A percentile compares a stretch with the other conserved stretches of the same genome.
Conservation (phyloP, 805 yeast genomes). For the Starmerella riodocensis region DNA sequence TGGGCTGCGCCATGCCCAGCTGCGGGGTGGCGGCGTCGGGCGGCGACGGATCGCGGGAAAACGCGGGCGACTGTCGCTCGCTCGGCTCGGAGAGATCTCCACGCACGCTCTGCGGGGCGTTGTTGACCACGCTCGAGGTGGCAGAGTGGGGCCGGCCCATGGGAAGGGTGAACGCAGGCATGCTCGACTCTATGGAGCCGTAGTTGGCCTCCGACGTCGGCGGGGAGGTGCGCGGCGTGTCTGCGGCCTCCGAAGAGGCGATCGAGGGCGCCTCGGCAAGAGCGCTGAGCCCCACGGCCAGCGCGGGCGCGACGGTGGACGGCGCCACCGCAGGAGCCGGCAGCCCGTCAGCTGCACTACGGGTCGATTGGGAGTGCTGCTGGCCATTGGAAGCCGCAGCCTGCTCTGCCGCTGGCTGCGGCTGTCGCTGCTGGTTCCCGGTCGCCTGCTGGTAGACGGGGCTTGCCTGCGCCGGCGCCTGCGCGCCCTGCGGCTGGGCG, state of each 20-base stretch:
- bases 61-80: slow-evolving; percentile 22
- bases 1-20: background rate
- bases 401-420: too few relatives aligned
- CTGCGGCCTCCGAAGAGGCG: slow-evolving; percentile 4
- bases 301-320: too few relatives aligned
- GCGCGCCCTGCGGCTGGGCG: too few relatives aligned
- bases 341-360: too few relatives aligned
- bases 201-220: slow-evolving; percentile 14
- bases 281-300: too few relatives aligned
- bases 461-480: too few relatives aligned
- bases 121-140: slow-evolving; percentile 83
- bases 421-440: too few relatives aligned
- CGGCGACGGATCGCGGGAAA: slow-evolving; percentile 1
- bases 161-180: slow-evolving; percentile 31
- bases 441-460: too few relatives aligned
- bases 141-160: slow-evolving; percentile 59
- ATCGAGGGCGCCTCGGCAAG: too few relatives aligned
- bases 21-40: background rate
- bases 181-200: slow-evolving; percentile 4
- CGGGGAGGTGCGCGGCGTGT: slow-evolving; percentile 14
- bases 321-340: too few relatives aligned
- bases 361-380: too few relatives aligned
- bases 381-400: too few relatives aligned
- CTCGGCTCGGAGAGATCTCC: slow-evolving; percentile 41
- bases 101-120: slow-evolving; percentile 80